Evolutionary conservation across 768 basidiomycete species (phyloP).

Genomic region (Mycena amicta): DNA sequence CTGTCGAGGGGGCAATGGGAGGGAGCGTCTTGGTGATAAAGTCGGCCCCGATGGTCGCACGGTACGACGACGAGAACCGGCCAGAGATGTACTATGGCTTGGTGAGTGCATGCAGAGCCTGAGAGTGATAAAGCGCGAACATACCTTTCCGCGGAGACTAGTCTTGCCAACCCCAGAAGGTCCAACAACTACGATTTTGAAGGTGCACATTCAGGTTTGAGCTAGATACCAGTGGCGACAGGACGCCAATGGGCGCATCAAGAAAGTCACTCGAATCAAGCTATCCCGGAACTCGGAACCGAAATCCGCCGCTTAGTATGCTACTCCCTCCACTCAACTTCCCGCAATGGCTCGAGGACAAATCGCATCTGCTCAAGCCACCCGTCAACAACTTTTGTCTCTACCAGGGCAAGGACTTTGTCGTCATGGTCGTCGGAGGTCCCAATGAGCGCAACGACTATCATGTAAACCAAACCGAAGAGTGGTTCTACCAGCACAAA

Average conservation of each 20-base stretch:
- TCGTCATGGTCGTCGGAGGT: constrained; percentile 96
- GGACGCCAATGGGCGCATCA: background rate
- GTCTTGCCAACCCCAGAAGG: constrained; percentile 87
- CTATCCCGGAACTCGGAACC: no score
- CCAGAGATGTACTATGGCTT: constrained; percentile 82
- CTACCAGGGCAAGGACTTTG: constrained; percentile 81
- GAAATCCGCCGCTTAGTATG: no score
- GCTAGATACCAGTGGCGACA: background rate
- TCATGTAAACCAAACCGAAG: constrained; percentile 96
- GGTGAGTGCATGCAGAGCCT: background rate
- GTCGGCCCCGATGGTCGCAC: constrained; percentile 89
- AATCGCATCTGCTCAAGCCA: constrained; percentile 78
- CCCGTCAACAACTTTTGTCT: constrained; percentile 93
- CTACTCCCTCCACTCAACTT: constrained; percentile 86
- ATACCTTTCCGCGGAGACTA: constrained; percentile 72
- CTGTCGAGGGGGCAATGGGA: constrained; percentile 47
- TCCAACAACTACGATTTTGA: constrained; percentile 84
- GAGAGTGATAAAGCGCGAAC: constrained; percentile 23
- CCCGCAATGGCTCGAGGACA: constrained; percentile 84
- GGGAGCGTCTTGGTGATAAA: constrained; percentile 78
- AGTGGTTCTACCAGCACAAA: constrained; percentile 98
- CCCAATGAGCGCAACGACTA: constrained; percentile 95
- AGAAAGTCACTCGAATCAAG: background rate
- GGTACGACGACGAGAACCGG: constrained; percentile 74
- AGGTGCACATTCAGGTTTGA: constrained; percentile 56